Percentiles rank a stretch among this genome's conserved stretches.
phyloP scores from a whole-genome alignment of 192 early-diverging fungal genomes.

The Podila clonocystis region DNA sequence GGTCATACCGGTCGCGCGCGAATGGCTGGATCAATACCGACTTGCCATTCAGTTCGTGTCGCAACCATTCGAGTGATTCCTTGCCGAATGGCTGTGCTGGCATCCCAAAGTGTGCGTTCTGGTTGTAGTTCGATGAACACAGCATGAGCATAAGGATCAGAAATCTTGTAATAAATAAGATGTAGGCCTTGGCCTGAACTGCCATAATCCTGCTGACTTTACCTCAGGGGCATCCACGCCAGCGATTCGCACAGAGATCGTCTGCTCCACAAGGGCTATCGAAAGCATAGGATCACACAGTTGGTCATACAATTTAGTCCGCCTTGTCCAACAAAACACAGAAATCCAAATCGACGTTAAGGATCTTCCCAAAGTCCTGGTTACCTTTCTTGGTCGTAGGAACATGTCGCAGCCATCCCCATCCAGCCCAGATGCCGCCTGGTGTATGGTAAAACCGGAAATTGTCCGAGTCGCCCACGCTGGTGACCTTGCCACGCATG shows the following conservation, averaged over 20 bases:
- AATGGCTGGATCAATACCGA: slow-evolving; percentile 59
- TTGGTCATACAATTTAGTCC: not conserved
- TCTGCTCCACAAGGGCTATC: slow-evolving; percentile 63
- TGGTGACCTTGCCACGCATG: slow-evolving; percentile 55
- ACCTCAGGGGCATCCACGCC: slow-evolving; percentile 79
- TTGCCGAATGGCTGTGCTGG: slow-evolving; percentile 64
- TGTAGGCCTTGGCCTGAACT: not conserved
- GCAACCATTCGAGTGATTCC: slow-evolving; percentile 66
- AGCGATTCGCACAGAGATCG: slow-evolving; percentile 70
- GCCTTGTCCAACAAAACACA: not conserved
- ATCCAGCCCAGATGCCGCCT: slow-evolving; percentile 51
- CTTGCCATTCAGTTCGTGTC: slow-evolving; percentile 49
- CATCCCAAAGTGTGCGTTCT: slow-evolving; percentile 74
- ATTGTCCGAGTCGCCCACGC: slow-evolving; percentile 66
- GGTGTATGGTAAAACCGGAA: slow-evolving; percentile 67
- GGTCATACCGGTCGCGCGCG: slow-evolving; percentile 67
- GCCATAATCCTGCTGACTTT: not conserved
- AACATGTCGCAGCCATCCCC: slow-evolving; percentile 56
- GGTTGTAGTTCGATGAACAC: not conserved
- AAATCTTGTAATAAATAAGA: not conserved
- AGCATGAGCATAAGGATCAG: not conserved
- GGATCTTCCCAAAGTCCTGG: not conserved
- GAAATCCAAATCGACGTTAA: too few species aligned
- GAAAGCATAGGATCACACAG: not conserved
- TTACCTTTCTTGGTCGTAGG: slow-evolving; percentile 52